Base-by-base conservation (phyloP, 805 yeast genomes). In the Suhomyces pyralidae region DNA sequence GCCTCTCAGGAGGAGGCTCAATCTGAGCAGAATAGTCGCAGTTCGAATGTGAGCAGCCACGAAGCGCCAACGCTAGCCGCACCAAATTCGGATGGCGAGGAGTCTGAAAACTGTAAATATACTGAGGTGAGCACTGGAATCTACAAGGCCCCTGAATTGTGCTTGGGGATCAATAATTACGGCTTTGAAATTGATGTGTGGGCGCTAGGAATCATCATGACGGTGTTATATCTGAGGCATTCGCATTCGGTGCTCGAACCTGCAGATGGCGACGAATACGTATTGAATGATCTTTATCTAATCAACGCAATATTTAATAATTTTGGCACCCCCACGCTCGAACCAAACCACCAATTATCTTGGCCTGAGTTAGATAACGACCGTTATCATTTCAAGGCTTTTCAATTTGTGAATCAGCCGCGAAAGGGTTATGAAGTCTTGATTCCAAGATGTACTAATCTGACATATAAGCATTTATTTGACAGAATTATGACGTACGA, bases 71-170 rank as follows among this genome's bases (percentile, higher is more conserved):
- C 40, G 12, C 9, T 36, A 15, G 17, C 40, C 20, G 17, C 17
- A 9, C 19, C 17, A 15, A 36, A 17, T 38, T 6, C 24, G 24
- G 24, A 25, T 17, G 30, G 54, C 12, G 69, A 65, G 38, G 84
- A 89, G 38, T 78, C 80, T 48, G 53, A 59, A 1, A 63, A 66
- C 5, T 61, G 66, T 8, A 71, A 78, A 57, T 73, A 77, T 52
- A 74, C 79, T n/a, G 88, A 82, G 57, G 84, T 90, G 3, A 78
- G 86, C 19, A 85, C 92, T 0, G 84, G 85, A 1, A 74, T 76
- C 32, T 90, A 81, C 67, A 83, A 86, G 54, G 84, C 94, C 0
- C 93, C 96, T 0, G 96, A 89, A 61, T 68, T 86, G 46, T 70
- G 88, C 42, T 78, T 87, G 48, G 88, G 89, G 0, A 67, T 80